Evolutionary conservation across 2,329 filamentous ascomycete genomes (phyloP).

Genomic region (Byssoonygena ceratinophila): DNA sequence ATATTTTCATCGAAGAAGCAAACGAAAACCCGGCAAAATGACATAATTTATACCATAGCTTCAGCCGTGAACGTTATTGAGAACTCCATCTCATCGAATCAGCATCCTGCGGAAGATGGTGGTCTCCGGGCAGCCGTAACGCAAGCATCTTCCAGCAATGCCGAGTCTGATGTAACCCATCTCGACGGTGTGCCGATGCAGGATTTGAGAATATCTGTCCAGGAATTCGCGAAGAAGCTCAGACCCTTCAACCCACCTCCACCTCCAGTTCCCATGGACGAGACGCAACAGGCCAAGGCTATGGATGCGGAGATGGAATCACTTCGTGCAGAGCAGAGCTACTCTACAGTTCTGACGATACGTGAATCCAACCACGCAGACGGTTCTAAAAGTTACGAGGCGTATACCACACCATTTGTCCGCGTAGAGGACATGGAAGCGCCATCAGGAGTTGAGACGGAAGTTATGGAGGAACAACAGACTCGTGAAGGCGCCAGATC

Average conservation of each 20-base stretch:
- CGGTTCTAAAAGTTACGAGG: slow-evolving; percentile 44
- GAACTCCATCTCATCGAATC: slow-evolving; percentile 25
- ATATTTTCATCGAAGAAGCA: slow-evolving; percentile 61
- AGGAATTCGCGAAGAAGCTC: slow-evolving; percentile 59
- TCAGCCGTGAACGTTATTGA: slow-evolving; percentile 39
- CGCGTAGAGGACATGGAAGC: slow-evolving; percentile 31
- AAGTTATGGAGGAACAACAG: slow-evolving; percentile 50
- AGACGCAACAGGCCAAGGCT: slow-evolving; percentile 28
- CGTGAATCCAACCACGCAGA: slow-evolving; percentile 43
- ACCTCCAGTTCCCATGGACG: slow-evolving; percentile 53
- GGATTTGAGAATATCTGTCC: slow-evolving; percentile 55
- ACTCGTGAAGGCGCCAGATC: slow-evolving; percentile 23
- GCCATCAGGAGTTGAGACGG: slow-evolving; percentile 20
- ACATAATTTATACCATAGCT: slow-evolving; percentile 57
- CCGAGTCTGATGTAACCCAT: slow-evolving; percentile 29
- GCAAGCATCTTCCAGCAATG: slow-evolving; percentile 23
- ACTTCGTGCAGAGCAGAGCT: slow-evolving; percentile 30
- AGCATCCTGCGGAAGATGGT: slow-evolving; percentile 29
- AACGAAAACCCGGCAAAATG: slow-evolving; percentile 37
- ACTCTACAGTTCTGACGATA: slow-evolving; percentile 43
- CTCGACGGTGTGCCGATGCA: slow-evolving; percentile 43
- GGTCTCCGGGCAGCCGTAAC: slow-evolving; percentile 26
- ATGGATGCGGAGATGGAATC: slow-evolving; percentile 29
- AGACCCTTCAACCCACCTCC: slow-evolving; percentile 80
- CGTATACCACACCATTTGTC: slow-evolving; percentile 42